Evolutionary conservation across 306 rosid genomes (phyloP).

Genomic region (Prunus fruticosa): DNA sequence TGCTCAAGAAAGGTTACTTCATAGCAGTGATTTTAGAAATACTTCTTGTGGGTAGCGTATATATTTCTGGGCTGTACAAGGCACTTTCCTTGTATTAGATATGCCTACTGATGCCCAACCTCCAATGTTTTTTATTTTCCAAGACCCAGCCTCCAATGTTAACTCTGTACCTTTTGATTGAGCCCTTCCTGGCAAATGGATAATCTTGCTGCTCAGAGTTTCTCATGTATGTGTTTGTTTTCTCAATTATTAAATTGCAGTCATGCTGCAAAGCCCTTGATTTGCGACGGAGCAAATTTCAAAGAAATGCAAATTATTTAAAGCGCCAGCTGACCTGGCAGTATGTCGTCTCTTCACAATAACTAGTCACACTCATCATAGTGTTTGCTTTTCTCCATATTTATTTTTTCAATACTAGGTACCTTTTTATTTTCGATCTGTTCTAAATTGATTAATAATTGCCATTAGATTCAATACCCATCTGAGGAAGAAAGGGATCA

Average conservation of each 20-base stretch:
- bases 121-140: not conserved
- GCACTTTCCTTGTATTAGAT: not conserved
- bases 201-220: not conserved
- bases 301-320: conserved; percentile 54
- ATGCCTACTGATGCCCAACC: too few relatives aligned
- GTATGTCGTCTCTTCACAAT: conserved; percentile 41
- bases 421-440: conserved; percentile 1
- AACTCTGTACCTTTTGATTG: not conserved
- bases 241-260: conserved; percentile 30
- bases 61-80: not conserved
- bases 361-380: not conserved
- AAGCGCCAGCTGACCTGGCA: conserved; percentile 80
- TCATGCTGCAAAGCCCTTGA: conserved; percentile 67
- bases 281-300: conserved; percentile 49
- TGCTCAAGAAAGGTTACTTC: not conserved
- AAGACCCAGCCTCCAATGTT: too few relatives aligned
- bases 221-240: not conserved
- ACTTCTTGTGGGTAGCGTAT: not conserved
- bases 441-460: conserved; percentile 12
- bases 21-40: not conserved
- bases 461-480: conserved; percentile 67
- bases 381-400: not conserved
- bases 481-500: conserved; percentile 81
- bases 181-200: too few relatives aligned
- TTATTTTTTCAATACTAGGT: not conserved